Conservation (phyloP, 2,329 filamentous ascomycete species). For the Gnomoniopsis sp. region DNA sequence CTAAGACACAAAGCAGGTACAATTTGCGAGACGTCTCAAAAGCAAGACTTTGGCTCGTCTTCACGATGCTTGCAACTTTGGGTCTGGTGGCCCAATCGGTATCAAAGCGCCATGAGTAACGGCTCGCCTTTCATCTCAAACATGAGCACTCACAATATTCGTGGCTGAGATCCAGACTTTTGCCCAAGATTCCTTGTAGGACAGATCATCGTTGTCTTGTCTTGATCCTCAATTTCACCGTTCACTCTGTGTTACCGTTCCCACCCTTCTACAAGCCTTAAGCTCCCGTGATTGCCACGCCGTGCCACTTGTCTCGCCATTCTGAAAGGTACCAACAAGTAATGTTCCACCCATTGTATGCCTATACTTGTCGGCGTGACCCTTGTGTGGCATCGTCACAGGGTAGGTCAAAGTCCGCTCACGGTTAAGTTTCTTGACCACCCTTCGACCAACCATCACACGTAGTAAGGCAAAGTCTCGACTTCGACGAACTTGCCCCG, state of each 20-base stretch:
- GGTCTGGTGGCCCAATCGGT: background rate
- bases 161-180: background rate
- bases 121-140: conserved; percentile 15
- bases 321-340: conserved; percentile 3
- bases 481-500: background rate
- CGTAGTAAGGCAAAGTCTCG: background rate
- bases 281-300: conserved; percentile 4
- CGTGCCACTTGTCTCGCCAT: conserved; percentile 5
- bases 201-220: conserved; percentile 7
- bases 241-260: conserved; percentile 6
- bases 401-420: background rate
- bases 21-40: background rate
- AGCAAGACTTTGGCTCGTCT: background rate
- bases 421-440: background rate
- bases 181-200: background rate
- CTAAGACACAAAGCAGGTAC: background rate
- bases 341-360: background rate
- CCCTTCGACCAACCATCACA: background rate
- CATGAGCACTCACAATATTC: conserved; percentile 16
- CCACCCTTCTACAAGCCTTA: background rate
- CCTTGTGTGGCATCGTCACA: background rate
- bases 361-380: background rate
- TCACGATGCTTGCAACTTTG: background rate
- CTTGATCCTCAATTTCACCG: conserved; percentile 14
- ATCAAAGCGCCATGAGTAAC: background rate